Conservation (phyloP, 2,329 filamentous ascomycete species). For the Fusarium sambucinum region DNA sequence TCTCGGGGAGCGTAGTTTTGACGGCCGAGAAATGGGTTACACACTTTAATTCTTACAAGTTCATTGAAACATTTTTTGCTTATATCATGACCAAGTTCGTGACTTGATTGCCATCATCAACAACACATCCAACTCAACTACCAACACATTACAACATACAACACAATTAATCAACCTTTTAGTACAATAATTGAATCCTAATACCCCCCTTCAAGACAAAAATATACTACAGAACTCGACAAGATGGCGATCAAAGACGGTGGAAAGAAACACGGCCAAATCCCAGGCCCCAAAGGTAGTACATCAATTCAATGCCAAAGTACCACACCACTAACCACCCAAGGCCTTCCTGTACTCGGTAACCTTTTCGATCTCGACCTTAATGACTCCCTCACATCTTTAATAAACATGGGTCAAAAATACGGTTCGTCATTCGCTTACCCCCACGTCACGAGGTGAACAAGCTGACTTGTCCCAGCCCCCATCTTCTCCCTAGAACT, state of each 20-base stretch:
- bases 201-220: not conserved
- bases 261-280: not conserved
- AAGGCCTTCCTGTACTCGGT: not conserved
- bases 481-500: not conserved
- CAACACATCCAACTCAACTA: not conserved
- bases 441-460: rapidly evolving
- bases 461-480: not conserved
- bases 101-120: not conserved
- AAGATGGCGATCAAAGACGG: slow-evolving; percentile 11
- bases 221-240: not conserved
- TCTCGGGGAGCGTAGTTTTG: not conserved
- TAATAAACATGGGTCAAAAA: not conserved
- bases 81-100: not conserved
- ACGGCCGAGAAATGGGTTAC: not conserved
- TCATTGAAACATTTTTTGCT: not conserved
- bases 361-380: slow-evolving; percentile 9
- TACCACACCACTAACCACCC: not conserved
- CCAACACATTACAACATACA: not conserved
- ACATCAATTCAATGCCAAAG: rapidly evolving
- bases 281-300: slow-evolving; percentile 15
- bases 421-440: not conserved
- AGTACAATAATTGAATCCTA: no score
- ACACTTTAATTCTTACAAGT: not conserved
- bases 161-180: not conserved
- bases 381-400: not conserved